Base-by-base conservation (phyloP, 2,329 filamentous ascomycete genomes). In the Sclerotinia trifoliorum region DNA sequence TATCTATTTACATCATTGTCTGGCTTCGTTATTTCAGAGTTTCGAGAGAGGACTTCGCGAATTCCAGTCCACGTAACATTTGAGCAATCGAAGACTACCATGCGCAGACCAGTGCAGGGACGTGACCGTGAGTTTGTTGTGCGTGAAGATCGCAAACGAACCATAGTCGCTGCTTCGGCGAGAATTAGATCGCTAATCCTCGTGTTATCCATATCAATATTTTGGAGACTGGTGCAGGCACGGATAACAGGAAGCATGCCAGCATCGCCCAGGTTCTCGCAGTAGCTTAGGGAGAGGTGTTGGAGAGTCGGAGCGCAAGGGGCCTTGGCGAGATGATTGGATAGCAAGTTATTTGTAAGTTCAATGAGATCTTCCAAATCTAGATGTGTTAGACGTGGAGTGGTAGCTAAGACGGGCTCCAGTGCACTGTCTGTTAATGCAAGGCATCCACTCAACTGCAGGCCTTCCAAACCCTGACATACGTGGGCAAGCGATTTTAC, bases 31-130 rank as follows among this genome's bases (percentile, higher is more conserved):
- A 92, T 83, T 75, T 93, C 90, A 15, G 92, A 88, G 76, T 99
- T 98, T 72, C 91, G 88, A 19, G 88, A 93, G 2, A 98, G 83
- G 1, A 98, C 87, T 78, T 97, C 93, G 61, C 91, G 89, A 49
- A 97, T 86, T 42, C 94, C 94, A 0, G 92, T 91, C 94, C 94
- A 98, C 0, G 93, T 97, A 3, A 98, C 88, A 74, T 94, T 92
- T 72, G 90, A 87, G 78, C 94, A 98, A 80, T 99, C 95, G 77
- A 95, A 99, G 10, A 94, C 89, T 0, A 94, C 90, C 72, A 98
- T 81, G 55, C 86, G 86, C 2, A 98, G 82, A 10, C 91, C 91
- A 35, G 76, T 68, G 15, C 64, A 77, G 72, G 70, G 77, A 75
- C 71, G 70, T 21, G 71, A 72, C 32, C 29, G 57, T 11, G 69